Conservation (phyloP, 495 filamentous ascomycete species). For the Friedmanniomyces simplex region DNA sequence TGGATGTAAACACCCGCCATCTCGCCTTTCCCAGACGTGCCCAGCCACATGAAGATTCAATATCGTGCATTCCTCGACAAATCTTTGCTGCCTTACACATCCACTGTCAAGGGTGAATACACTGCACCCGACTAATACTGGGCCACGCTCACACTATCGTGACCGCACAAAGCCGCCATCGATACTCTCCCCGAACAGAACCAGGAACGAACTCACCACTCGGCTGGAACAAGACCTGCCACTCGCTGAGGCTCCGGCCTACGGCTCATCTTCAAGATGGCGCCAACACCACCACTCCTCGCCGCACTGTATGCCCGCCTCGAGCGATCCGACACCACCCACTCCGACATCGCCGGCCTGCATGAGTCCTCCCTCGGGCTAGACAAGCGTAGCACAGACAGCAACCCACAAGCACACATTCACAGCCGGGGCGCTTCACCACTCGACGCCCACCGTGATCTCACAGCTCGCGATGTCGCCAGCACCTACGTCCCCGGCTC, state of each 20-base stretch:
- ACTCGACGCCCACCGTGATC: background rate
- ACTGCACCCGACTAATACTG: background rate
- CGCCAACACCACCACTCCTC: constrained; percentile 14
- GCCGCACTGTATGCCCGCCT: constrained; percentile 12
- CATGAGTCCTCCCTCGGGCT: constrained; percentile 15
- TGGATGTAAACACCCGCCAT: background rate
- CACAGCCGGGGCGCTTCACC: background rate
- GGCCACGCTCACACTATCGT: no score
- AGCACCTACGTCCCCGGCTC: constrained; percentile 29
- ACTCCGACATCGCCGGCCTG: constrained; percentile 3
- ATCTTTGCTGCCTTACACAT: no score
- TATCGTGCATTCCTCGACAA: no score
- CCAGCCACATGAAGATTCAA: no score
- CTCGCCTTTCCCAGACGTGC: background rate
- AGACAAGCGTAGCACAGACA: constrained; percentile 9
- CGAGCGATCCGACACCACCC: background rate
- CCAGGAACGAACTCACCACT: background rate
- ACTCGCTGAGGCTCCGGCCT: constrained; percentile 1
- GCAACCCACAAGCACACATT: background rate
- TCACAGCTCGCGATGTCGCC: constrained; percentile 1
- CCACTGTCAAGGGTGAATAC: no score
- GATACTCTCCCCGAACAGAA: background rate
- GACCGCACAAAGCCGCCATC: background rate
- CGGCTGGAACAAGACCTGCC: background rate
- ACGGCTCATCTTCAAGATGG: constrained; percentile 5